Evolutionary conservation across 352 stramenopile genomes (phyloP), one percentile per base, ranked within the genome.

Genomic region (Globisporangium nunn): DNA sequence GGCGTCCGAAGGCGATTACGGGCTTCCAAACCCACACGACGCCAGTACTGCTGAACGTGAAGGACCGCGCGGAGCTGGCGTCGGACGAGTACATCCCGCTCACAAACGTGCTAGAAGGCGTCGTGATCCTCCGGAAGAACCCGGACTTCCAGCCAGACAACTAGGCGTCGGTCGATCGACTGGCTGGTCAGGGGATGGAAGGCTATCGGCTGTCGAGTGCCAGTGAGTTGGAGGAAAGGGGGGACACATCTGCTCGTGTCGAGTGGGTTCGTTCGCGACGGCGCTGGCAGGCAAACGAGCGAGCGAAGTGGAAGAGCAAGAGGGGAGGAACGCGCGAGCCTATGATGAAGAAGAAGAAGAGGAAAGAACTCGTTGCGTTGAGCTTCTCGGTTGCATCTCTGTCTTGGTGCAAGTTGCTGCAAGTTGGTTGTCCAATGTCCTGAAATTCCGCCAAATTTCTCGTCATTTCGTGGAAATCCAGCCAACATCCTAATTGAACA

Each of bases 21-120:
- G 97, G 97, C 54, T 99, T 99, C 76, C 97, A 99, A 71, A 99
- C 97, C 46, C 97, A 99, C 76, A 99, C 94, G 55, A 99, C 97
- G 39, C 97, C 97, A 45, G 97, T 99, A 52, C 78, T 99, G 64
- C 81, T 99, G 41, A 97, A 95, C 59, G 84, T 97, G 35, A 97
- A 97, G 70, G 97, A 99, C 70, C 91, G 97, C 56, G 97, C 97
- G 40, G 97, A 99, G 75, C 80, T 99, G 15, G 97, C 96, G 50
- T 98, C 96, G 18, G 95, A 98, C 59, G 96, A 99, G 69, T 98
- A 98, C 64, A 69, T 98, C 39, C 86, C 92, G 39, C 85, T 98
- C 41, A 95, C 93, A 58, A 97, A 89, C 65, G 91, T 99, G 61
- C 81, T 99, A 68, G 97, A 99, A 85, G 97, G 96, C 57, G 87